Percentiles rank a stretch among this genome's conserved stretches.
Evolutionary conservation across 1,284 basidiomycete genomes (phyloP).

Genomic region (Hymenochaete sp.): DNA sequence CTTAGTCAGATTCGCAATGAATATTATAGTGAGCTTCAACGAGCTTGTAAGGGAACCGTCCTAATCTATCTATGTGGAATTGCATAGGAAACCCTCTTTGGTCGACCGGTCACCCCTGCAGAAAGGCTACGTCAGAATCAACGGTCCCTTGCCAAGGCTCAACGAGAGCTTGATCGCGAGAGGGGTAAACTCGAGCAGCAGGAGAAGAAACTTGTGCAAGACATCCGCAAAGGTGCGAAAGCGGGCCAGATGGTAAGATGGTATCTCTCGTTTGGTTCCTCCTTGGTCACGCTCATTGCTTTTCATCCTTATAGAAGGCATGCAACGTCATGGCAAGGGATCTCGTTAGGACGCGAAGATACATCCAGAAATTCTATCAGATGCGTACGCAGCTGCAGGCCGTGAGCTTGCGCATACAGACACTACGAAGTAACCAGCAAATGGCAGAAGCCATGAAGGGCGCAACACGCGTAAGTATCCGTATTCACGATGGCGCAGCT

Average conservation of each 20-base stretch:
- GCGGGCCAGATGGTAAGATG: constrained; percentile 91
- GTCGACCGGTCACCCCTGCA: constrained; percentile 88
- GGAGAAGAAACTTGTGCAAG: constrained; percentile 87
- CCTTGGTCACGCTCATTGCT: not conserved
- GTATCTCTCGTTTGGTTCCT: not conserved
- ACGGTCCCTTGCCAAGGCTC: constrained; percentile 90
- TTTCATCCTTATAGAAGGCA: constrained; percentile 63
- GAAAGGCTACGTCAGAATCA: constrained; percentile 96
- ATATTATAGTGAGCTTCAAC: no score
- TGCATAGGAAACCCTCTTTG: constrained; percentile 87
- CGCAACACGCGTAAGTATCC: constrained; percentile 73
- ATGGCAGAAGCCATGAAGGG: constrained; percentile 99
- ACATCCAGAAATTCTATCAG: constrained; percentile 97
- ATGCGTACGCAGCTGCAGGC: constrained; percentile 99
- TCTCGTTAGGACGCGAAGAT: constrained; percentile 89
- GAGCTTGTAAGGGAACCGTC: no score
- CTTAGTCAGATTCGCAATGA: no score
- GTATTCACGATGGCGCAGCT: not conserved
- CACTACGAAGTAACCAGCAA: constrained; percentile 92
- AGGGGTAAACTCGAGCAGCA: constrained; percentile 90
- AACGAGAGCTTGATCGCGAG: constrained; percentile 95
- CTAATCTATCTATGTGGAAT: no score
- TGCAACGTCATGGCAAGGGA: constrained; percentile 99
- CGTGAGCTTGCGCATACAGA: constrained; percentile 92
- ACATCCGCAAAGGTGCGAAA: constrained; percentile 97